Evolutionary conservation across 2,329 filamentous ascomycete species (phyloP).

Genomic region (Rachicladosporium sp.): DNA sequence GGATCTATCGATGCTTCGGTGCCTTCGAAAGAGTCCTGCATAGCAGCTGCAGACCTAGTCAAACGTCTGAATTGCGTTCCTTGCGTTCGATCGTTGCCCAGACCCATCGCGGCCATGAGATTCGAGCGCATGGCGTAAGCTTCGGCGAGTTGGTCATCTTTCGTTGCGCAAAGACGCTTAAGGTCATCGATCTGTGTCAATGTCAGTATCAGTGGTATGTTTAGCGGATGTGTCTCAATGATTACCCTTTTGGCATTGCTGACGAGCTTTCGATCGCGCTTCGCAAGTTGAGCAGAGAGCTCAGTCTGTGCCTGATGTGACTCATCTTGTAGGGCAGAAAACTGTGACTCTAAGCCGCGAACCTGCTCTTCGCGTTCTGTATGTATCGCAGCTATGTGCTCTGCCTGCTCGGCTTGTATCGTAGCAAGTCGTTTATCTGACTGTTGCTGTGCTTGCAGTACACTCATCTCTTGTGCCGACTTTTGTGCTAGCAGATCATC

Average conservation of each 20-base stretch:
- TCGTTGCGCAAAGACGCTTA: slow-evolving; percentile 21
- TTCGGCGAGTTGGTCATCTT: slow-evolving; percentile 25
- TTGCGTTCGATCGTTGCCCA: slow-evolving; percentile 8
- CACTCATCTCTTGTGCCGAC: background rate
- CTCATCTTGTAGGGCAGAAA: slow-evolving; percentile 3
- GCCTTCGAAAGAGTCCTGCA: slow-evolving; percentile 2
- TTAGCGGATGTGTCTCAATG: too few species aligned
- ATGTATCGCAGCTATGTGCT: too few species aligned
- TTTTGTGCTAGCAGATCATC: background rate
- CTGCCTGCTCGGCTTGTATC: too few species aligned
- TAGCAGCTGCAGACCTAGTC: background rate
- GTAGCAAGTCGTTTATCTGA: too few species aligned
- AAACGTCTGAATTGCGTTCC: slow-evolving; percentile 3
- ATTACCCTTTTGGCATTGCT: slow-evolving; percentile 5
- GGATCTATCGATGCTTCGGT: slow-evolving; percentile 7
- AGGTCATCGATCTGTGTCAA: slow-evolving; percentile 16
- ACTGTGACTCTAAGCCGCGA: background rate
- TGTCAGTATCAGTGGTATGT: background rate
- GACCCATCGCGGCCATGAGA: slow-evolving; percentile 26
- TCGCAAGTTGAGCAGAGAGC: slow-evolving; percentile 2
- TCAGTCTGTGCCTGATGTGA: slow-evolving; percentile 11
- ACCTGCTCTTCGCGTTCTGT: background rate
- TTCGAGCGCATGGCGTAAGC: slow-evolving; percentile 26
- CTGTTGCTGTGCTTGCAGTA: background rate
- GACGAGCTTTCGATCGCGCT: slow-evolving; percentile 3